Percentiles rank a stretch among this genome's conserved stretches.
These are phyloP conservation scores for Fraxinus nigra DNA, from an alignment of 305 asterid species.

Conservation along the genomic window DNA sequence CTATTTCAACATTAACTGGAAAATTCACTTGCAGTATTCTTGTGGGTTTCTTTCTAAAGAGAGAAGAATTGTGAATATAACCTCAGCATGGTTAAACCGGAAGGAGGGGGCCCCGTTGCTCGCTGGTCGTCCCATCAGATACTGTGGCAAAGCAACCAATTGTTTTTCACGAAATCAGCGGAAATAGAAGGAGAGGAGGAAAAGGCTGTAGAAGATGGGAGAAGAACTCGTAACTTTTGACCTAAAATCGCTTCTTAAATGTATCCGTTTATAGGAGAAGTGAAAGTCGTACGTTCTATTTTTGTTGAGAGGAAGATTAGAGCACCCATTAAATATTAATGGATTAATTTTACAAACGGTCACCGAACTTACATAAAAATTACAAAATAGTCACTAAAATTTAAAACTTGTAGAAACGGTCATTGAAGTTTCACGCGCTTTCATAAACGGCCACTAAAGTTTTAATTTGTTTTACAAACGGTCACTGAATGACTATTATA, in stretches of 20 bases:
- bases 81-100: conserved; percentile 91
- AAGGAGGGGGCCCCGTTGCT: conserved; percentile 92
- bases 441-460: no score
- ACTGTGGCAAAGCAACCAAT: conserved; percentile 15
- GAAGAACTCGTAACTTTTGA: not conserved
- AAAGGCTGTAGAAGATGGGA: not conserved
- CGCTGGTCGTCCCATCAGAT: conserved; percentile 87
- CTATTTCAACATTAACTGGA: not conserved
- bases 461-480: no score
- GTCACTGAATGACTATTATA: no score
- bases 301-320: not conserved
- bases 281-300: not conserved
- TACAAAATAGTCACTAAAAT: no score
- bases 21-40: not conserved
- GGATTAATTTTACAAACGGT: no score
- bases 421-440: no score
- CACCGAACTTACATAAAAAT: no score
- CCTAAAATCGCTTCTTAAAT: not conserved
- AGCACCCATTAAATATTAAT: no score
- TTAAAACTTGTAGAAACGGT: no score
- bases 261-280: not conserved
- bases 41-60: not conserved
- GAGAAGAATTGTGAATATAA: conserved; percentile 18
- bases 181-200: not conserved
- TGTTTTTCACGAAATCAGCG: not conserved